A percentile compares a stretch with the other conserved stretches of the same genome.
phyloP scores from a whole-genome alignment of 2,329 filamentous ascomycete species.

The Cladosporium sp. region DNA sequence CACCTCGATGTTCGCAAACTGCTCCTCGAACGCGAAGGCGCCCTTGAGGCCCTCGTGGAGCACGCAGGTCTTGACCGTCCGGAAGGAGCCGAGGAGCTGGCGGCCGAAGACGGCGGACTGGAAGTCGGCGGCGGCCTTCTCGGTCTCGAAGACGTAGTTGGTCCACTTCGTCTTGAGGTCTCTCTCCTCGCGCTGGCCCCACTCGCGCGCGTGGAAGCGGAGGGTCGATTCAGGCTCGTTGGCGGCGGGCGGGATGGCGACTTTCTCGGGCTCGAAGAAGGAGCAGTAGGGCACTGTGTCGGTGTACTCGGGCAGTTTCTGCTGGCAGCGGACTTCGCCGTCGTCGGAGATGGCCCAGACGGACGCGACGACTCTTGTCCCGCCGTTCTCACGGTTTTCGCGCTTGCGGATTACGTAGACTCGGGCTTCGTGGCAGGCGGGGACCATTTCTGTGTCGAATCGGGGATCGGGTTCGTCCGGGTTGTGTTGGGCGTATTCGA shows the following conservation, averaged over 20 bases:
- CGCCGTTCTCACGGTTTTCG: constrained; percentile 31
- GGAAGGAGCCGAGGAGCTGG: constrained; percentile 37
- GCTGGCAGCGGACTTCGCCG: constrained; percentile 36
- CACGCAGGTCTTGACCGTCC: constrained; percentile 40
- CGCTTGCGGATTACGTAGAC: constrained; percentile 40
- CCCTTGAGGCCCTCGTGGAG: constrained; percentile 38
- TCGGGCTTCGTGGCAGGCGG: constrained; percentile 33
- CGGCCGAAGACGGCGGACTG: constrained; percentile 43
- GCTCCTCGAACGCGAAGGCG: constrained; percentile 40
- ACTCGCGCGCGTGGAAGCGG: constrained; percentile 34
- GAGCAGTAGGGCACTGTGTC: constrained; percentile 41
- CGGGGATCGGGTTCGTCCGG: constrained; percentile 30
- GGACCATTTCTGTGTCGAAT: constrained; percentile 36
- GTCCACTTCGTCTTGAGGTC: constrained; percentile 39
- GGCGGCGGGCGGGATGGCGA: constrained; percentile 30
- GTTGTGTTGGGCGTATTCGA: constrained; percentile 37
- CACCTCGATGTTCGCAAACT: constrained; percentile 44
- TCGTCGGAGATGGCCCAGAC: constrained; percentile 42
- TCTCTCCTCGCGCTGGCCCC: constrained; percentile 29
- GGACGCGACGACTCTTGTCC: constrained; percentile 35
- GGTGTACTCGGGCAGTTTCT: constrained; percentile 35
- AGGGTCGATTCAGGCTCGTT: constrained; percentile 30
- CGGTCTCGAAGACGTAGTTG: constrained; percentile 37
- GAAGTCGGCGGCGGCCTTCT: constrained; percentile 33
- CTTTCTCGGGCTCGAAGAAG: constrained; percentile 41